These are phyloP conservation scores for Pleurotus tuoliensis DNA, from an alignment of 768 basidiomycete genomes.

Conservation along the genomic window DNA sequence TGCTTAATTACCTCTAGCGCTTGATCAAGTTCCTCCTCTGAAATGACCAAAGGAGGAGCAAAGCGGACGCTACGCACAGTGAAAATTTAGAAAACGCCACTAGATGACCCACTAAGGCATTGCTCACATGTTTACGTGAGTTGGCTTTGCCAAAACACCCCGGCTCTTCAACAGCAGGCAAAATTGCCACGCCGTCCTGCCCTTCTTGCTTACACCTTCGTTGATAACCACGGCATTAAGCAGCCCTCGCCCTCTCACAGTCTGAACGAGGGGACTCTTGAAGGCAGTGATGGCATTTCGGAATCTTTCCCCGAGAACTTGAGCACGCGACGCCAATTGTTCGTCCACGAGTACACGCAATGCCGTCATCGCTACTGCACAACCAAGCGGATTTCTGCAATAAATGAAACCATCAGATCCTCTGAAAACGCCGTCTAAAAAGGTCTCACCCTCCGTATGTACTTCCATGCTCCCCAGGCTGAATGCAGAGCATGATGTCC, in stretches of 20 bases:
- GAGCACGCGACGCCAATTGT: constrained; percentile 76
- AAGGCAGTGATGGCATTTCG: constrained; percentile 56
- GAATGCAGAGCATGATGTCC: constrained; percentile 92
- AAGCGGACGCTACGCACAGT: constrained; percentile 74
- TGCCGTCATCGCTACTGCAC: constrained; percentile 93
- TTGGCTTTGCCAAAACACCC: constrained; percentile 93
- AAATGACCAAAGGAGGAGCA: constrained; percentile 92
- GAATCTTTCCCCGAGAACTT: constrained; percentile 77
- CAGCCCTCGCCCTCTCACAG: constrained; percentile 83
- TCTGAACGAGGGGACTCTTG: constrained; percentile 66
- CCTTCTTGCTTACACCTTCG: constrained; percentile 70
- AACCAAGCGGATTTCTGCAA: constrained; percentile 85
- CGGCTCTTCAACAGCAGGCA: constrained; percentile 89
- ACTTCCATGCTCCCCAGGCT: constrained; percentile 93
- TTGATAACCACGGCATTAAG: constrained; percentile 94
- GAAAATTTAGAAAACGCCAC: not conserved
- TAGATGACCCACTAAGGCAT: not conserved
- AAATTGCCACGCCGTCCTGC: constrained; percentile 92
- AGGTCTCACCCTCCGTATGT: constrained; percentile 86
- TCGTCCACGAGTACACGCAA: constrained; percentile 90
- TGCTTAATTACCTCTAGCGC: constrained; percentile 75
- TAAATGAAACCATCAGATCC: not conserved
- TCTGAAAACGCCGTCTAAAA: constrained; percentile 2
- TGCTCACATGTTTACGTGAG: constrained; percentile 88
- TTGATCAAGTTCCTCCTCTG: constrained; percentile 77